These are phyloP conservation scores for Ascochyta lentis DNA, from an alignment of 2,329 filamentous ascomycete genomes.

Conservation along the genomic window DNA sequence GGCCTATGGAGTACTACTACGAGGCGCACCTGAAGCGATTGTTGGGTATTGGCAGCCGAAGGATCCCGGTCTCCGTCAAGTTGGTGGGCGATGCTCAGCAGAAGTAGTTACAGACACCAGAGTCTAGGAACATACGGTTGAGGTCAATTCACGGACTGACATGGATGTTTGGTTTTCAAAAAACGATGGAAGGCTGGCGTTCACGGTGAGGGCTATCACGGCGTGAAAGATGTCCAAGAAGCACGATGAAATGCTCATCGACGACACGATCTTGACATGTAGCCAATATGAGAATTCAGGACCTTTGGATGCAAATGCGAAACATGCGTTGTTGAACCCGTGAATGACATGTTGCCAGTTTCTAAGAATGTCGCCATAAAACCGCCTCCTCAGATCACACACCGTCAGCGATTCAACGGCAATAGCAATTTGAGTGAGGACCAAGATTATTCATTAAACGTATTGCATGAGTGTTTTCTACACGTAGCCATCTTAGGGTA, in stretches of 20 bases:
- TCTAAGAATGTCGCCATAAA: too few species aligned
- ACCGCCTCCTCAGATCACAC: too few species aligned
- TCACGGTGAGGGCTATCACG: neutral
- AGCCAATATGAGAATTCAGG: neutral
- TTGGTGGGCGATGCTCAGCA: neutral
- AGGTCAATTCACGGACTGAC: neutral
- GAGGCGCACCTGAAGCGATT: conserved; percentile 31
- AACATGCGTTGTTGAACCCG: neutral
- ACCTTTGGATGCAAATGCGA: neutral
- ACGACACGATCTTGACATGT: neutral
- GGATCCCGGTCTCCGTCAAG: conserved; percentile 26
- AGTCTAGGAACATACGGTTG: neutral
- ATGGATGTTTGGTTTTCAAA: neutral
- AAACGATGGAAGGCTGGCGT: neutral
- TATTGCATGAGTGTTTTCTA: conserved; percentile 12
- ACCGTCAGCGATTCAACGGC: neutral
- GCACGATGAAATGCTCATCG: neutral
- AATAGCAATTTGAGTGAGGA: neutral
- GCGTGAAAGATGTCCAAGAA: neutral
- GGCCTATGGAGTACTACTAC: conserved; percentile 35
- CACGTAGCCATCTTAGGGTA: conserved; percentile 25
- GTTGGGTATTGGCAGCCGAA: conserved; percentile 23
- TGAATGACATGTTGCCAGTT: too few species aligned
- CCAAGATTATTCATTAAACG: conserved; percentile 24
- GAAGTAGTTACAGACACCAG: neutral